Conservation (phyloP, 2,329 filamentous ascomycete species). For the Coccinonectria pachysandricola region DNA sequence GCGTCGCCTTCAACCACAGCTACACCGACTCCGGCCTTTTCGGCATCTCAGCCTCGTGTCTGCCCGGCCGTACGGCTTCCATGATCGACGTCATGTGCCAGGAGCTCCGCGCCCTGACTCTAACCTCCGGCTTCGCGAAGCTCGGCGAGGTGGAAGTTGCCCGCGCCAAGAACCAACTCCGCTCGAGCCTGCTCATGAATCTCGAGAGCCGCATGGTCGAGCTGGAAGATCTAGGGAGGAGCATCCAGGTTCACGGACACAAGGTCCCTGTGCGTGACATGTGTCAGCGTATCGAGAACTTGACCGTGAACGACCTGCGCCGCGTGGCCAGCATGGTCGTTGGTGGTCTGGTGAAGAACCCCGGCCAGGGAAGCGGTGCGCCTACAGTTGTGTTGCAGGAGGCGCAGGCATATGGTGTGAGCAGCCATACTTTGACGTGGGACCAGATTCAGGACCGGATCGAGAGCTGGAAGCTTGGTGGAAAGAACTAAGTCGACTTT, state of each 20-base stretch:
- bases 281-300: conserved; percentile 73
- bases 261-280: conserved; percentile 91
- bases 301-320: conserved; percentile 72
- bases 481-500: too few relatives aligned
- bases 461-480: conserved; percentile 71
- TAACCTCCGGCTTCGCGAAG: conserved; percentile 62
- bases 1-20: conserved; percentile 91
- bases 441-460: conserved; percentile 84
- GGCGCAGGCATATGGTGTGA: conserved; percentile 63
- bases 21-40: conserved; percentile 96
- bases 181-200: conserved; percentile 89
- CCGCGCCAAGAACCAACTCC: conserved; percentile 93
- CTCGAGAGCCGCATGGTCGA: conserved; percentile 95
- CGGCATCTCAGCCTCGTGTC: conserved; percentile 81
- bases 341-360: conserved; percentile 64
- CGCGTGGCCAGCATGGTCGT: conserved; percentile 73
- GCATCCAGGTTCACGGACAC: conserved; percentile 91
- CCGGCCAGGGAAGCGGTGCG: conserved; percentile 68
- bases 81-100: conserved; percentile 97
- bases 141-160: conserved; percentile 70
- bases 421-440: conserved; percentile 64
- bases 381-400: conserved; percentile 95
- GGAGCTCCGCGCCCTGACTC: conserved; percentile 68
- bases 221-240: conserved; percentile 85
- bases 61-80: conserved; percentile 62